Evolutionary conservation across 768 basidiomycete genomes (phyloP).

Genomic region (Lyophyllum atratum): DNA sequence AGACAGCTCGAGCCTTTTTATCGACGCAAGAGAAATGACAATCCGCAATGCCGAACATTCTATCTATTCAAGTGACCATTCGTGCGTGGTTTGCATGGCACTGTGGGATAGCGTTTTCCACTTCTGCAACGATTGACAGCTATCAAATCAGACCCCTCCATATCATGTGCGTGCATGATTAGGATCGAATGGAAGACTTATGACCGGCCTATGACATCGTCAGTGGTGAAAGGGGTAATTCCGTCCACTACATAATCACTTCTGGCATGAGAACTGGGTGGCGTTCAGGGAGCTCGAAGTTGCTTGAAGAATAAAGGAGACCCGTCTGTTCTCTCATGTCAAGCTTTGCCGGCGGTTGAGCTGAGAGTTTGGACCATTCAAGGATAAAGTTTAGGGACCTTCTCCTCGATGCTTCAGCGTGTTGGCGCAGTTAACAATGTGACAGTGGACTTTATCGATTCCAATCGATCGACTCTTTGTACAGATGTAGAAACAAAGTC

Average conservation of each 20-base stretch:
- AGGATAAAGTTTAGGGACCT: background rate
- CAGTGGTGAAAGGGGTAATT: background rate
- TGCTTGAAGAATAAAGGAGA: background rate
- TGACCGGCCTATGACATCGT: background rate
- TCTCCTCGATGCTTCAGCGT: background rate
- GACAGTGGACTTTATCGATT: background rate
- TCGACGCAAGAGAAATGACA: background rate
- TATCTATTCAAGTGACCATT: background rate
- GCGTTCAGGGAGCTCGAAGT: background rate
- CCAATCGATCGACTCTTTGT: background rate
- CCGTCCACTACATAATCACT: background rate
- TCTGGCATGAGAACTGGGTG: slow-evolving; percentile 5
- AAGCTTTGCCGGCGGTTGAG: background rate
- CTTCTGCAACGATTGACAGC: background rate
- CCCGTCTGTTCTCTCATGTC: background rate
- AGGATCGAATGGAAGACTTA: background rate
- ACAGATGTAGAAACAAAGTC: background rate
- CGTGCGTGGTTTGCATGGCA: background rate
- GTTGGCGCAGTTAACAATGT: background rate
- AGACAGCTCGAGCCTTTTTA: background rate
- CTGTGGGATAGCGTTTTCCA: background rate
- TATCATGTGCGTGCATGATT: background rate
- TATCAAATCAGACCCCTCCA: background rate
- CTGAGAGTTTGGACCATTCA: background rate
- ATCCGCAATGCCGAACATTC: background rate